Percentiles rank a stretch among this genome's conserved stretches.
Conservation (phyloP, 495 filamentous ascomycete species). For the Aspergillus diversus region DNA sequence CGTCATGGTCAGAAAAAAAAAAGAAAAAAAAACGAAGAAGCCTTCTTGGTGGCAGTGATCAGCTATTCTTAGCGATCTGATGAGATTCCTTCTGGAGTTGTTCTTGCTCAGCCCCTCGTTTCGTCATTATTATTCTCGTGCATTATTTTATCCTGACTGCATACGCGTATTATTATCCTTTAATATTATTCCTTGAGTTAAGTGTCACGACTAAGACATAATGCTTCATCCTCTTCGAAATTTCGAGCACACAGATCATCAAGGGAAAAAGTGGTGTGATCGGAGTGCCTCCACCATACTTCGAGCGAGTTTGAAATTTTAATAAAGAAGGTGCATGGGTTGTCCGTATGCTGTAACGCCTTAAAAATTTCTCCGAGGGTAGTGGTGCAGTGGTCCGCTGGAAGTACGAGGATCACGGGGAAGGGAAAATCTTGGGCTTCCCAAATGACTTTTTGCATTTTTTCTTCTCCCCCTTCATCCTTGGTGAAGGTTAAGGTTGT, state of each 20-base stretch:
- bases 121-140: background rate
- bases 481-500: background rate
- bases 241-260: background rate
- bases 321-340: too few species aligned
- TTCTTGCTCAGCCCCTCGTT: background rate
- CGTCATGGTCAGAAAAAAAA: background rate
- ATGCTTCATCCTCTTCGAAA: too few species aligned
- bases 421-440: too few species aligned
- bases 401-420: too few species aligned
- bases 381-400: too few species aligned
- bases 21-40: background rate
- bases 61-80: background rate
- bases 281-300: background rate
- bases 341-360: too few species aligned
- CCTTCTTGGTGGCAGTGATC: slow-evolving; percentile 8
- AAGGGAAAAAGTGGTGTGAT: background rate
- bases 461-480: background rate
- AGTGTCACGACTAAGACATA: background rate
- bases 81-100: too few species aligned
- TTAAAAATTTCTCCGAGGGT: too few species aligned
- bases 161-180: slow-evolving; percentile 1
- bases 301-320: too few species aligned
- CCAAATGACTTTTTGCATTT: too few species aligned
- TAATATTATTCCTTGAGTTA: background rate
- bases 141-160: background rate